phyloP scores from a whole-genome alignment of 2,329 filamentous ascomycete genomes.

The Claviceps monticola region DNA sequence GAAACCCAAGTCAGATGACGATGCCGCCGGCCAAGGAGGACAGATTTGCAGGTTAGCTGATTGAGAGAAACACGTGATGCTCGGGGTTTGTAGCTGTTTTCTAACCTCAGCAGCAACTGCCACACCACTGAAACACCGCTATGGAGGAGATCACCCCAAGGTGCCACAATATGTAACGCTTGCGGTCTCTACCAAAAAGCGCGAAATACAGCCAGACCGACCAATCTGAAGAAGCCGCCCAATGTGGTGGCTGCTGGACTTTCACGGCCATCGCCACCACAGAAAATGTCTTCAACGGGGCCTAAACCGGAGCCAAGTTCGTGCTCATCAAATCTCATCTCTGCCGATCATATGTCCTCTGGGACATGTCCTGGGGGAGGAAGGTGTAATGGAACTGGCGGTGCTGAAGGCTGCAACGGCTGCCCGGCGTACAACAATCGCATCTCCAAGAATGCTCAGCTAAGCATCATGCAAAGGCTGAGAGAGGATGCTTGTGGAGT shows the following conservation, averaged over 20 bases:
- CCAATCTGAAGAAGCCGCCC: conserved; percentile 70
- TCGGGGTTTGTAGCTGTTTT: background rate
- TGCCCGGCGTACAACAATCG: conserved; percentile 97
- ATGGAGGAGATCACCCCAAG: conserved; percentile 86
- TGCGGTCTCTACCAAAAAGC: conserved; percentile 93
- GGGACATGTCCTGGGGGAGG: conserved; percentile 95
- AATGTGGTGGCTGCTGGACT: conserved; percentile 30
- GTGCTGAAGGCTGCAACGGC: conserved; percentile 85
- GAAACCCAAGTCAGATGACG: conserved; percentile 7
- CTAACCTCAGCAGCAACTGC: conserved; percentile 57
- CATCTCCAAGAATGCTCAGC: conserved; percentile 72
- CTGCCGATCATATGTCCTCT: conserved; percentile 57
- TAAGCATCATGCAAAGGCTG: conserved; percentile 41
- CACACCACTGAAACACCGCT: conserved; percentile 85
- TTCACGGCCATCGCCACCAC: conserved; percentile 27
- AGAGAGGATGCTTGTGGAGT: conserved; percentile 20
- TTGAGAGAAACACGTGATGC: background rate
- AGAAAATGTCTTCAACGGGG: conserved; percentile 23
- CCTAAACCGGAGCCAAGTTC: conserved; percentile 28
- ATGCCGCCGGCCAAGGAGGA: conserved; percentile 30
- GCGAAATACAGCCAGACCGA: conserved; percentile 78
- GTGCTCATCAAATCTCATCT: conserved; percentile 55
- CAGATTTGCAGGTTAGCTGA: conserved; percentile 54
- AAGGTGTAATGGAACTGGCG: conserved; percentile 89
- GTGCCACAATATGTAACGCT: conserved; percentile 93